Conservation (phyloP, 148 eudicot species). For the Heliamphora exappendiculata region DNA sequence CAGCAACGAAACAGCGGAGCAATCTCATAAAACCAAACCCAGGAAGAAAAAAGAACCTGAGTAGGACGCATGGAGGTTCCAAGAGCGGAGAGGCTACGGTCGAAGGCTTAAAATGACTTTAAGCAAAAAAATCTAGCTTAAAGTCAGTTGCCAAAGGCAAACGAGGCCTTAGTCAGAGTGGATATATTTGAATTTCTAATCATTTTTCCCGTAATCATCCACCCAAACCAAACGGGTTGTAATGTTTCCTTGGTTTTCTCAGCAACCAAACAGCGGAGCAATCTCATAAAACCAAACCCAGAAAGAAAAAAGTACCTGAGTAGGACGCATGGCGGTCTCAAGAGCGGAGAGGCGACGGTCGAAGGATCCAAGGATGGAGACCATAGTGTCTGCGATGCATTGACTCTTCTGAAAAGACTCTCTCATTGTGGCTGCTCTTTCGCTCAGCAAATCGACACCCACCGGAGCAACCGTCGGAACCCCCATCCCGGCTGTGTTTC, state of each 20-base stretch:
- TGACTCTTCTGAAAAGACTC: slow-evolving; percentile 62
- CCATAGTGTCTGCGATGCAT: slow-evolving; percentile 55
- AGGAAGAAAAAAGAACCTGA: slow-evolving; percentile 33
- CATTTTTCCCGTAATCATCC: too few species aligned
- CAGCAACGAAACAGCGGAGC: background rate
- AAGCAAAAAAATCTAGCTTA: too few species aligned
- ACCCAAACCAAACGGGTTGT: too few species aligned
- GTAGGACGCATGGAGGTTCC: slow-evolving; percentile 91
- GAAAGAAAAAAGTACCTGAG: slow-evolving; percentile 38
- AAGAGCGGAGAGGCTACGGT: slow-evolving; percentile 82
- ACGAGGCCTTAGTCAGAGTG: too few species aligned
- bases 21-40: background rate
- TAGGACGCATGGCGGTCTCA: slow-evolving; percentile 89
- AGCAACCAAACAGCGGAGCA: background rate
- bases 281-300: background rate
- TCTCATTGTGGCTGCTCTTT: slow-evolving; percentile 44
- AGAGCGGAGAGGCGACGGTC: slow-evolving; percentile 89
- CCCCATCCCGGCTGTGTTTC: slow-evolving; percentile 13
- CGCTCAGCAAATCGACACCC: slow-evolving; percentile 47
- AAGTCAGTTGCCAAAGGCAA: too few species aligned
- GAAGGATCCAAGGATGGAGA: slow-evolving; percentile 73
- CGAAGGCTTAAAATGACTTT: too few species aligned
- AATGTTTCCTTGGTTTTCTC: background rate
- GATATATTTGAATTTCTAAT: too few species aligned
- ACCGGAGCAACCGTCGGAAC: slow-evolving; percentile 3